phyloP scores from a whole-genome alignment of 2,329 filamentous ascomycete species.

The Coniochaeta prunicola region DNA sequence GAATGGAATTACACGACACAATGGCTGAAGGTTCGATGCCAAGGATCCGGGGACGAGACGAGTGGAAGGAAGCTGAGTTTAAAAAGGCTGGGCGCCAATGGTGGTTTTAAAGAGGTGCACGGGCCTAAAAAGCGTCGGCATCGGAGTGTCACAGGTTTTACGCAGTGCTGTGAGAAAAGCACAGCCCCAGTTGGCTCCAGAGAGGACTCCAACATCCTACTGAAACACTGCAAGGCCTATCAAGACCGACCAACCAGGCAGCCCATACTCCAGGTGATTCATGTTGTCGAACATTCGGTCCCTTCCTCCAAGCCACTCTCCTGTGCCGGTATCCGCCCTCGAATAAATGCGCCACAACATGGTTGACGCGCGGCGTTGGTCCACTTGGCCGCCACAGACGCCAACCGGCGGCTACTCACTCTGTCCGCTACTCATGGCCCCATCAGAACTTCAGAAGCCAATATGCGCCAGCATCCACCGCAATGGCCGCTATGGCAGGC shows the following conservation, averaged over 20 bases:
- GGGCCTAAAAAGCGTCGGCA: background rate
- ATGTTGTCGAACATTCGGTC: background rate
- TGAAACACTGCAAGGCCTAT: background rate
- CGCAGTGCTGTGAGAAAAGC: background rate
- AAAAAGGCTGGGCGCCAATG: conserved; percentile 1
- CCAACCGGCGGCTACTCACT: background rate
- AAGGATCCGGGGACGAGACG: background rate
- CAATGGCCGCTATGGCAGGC: too few species aligned
- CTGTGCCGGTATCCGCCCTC: background rate
- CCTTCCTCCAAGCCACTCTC: background rate
- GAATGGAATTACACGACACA: background rate
- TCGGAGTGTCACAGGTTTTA: background rate
- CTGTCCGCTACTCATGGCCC: background rate
- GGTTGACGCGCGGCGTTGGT: background rate
- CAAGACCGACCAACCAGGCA: background rate
- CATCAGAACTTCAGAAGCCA: too few species aligned
- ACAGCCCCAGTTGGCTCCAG: background rate
- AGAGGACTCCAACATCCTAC: background rate
- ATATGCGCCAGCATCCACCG: too few species aligned
- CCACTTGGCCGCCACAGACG: background rate
- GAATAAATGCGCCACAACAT: background rate
- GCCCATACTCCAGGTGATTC: background rate
- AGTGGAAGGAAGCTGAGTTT: background rate
- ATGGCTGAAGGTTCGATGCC: background rate
- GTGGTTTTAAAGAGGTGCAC: background rate